Base-by-base conservation (phyloP, 2,329 filamentous ascomycete species). In the Pezicula carpinea region DNA sequence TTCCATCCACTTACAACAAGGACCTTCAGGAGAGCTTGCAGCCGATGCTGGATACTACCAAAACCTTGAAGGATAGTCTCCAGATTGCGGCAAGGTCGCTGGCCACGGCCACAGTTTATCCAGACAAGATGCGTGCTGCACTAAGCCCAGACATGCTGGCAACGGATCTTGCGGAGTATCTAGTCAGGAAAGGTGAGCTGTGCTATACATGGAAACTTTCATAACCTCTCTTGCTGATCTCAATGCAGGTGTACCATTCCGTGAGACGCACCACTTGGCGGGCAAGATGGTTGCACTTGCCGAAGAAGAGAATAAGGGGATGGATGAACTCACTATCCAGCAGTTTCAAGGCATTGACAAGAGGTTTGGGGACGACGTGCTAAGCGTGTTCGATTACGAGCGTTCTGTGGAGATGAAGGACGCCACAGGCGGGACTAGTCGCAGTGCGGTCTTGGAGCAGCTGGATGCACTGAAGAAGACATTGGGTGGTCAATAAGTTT, bases 21-120 rank as follows among this genome's bases (percentile, higher is more conserved):
- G 89, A 95, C 65, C 69, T 95, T n/a, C 89, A 95, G 68, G 89
- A 95, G 69, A 85, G 81, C 48, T 83, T 88, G 52, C 86, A 95
- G 73, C 85, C 87, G n/a, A 81, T 95, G 69, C 79, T 95, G 41
- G 88, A 95, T 66, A 80, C 84, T 64, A 79, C 91, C 67, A 87
- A 90, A 76, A 92, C 88, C 5, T 76, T 93, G 52, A 78, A 76
- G 47, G 86, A 95, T 71, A 89, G 85, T 61, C 77, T 95, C 46
- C 82, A 85, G 66, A 95, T 95, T 57, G 87, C 87, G 22, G 87
- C 86, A 19, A 87, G 90, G 46, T 85, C 95, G 5, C 73, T 95
- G 3, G 80, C 81, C 1, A 95, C 88, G 0, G 72, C 95, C 10
- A 78, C 72, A 5, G 76, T 85, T 52, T 75, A 80, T 59, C 80